Base-by-base conservation (phyloP, 2,329 filamentous ascomycete species). In the Neopestalotiopsis rosae region DNA sequence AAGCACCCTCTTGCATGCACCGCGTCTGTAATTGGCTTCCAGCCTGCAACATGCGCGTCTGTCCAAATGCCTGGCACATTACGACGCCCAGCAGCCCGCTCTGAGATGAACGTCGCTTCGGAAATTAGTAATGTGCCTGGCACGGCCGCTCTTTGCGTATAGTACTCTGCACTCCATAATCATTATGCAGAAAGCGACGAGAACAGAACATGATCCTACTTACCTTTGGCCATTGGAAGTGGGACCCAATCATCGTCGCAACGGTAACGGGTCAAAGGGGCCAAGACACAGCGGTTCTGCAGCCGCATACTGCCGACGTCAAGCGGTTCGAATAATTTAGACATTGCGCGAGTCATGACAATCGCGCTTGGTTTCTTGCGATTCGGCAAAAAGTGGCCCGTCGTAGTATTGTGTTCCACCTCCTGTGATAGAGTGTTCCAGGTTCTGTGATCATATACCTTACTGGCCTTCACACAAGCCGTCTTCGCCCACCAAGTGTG, bases 1-100 rank as follows among this genome's bases (percentile, higher is more conserved):
- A 83, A 86, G 52, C 82, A 83, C 40, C 86, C 86, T 74, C 88
- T 87, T 42, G 80, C 80, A 77, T 91, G 89, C 1, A 91, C 88
- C 1, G 84, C 85, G 67, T 87, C 84, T 2, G 86, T 88, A 67
- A 91, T 79, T 57, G 82, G 78, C 68, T 84, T 86, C 89, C 89
- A 91, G 0, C 81, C 85, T 2, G 80, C 80, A 65, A 88, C 81
- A 72, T 89, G 87, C 40, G 79, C 80, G 3, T 82, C 78, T 66
- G 76, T 84, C 73, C 81, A 89, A 74, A 90, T 88, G 24, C 86
- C 87, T 0, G 88, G 87, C 3, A 84, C 81, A 71, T 86, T 71
- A 5, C 70, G 66, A 72, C 84, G 85, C 32, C 85, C 84, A 63
- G 84, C 83, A 57, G 79, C 83, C 72, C 80, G 79, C 7, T 81